Conservation (phyloP, 768 basidiomycete species). For the Ramaria rubella region DNA sequence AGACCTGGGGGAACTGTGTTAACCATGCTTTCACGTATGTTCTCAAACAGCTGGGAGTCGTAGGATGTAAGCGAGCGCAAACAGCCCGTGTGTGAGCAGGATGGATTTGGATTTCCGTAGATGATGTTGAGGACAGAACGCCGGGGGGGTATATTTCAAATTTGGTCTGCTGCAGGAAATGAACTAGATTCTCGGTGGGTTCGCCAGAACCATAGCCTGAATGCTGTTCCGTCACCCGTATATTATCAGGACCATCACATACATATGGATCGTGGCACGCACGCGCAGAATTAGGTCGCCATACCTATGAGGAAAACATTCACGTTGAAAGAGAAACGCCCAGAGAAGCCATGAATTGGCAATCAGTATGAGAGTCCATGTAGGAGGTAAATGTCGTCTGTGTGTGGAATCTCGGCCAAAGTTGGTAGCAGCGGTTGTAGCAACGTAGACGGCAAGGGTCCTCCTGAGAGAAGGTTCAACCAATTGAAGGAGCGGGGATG, state of each 20-base stretch:
- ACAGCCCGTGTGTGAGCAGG: not conserved
- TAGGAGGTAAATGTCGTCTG: not conserved
- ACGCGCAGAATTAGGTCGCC: not conserved
- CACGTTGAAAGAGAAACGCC: conserved; percentile 2
- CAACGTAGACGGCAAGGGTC: conserved; percentile 1
- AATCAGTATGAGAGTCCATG: not conserved
- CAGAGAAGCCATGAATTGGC: conserved; percentile 6
- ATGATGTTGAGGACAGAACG: not conserved
- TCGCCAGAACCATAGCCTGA: conserved; percentile 2
- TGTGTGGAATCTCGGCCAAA: not conserved
- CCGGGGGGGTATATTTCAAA: not conserved
- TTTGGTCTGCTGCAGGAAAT: not conserved
- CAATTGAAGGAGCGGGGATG: not conserved
- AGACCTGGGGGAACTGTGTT: conserved; percentile 1
- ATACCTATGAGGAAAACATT: not conserved
- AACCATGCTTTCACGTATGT: conserved; percentile 1
- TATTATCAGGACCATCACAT: not conserved
- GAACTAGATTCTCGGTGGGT: not conserved
- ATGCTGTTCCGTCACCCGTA: not conserved
- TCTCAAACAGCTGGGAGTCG: not conserved
- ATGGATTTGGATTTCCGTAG: not conserved
- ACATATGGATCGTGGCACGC: not conserved
- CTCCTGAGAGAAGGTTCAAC: not conserved
- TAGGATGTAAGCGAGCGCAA: conserved; percentile 2
- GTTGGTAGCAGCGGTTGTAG: conserved; percentile 1